phyloP scores from a whole-genome alignment of 2,329 filamentous ascomycete genomes.

The Parascedosporium putredinis region DNA sequence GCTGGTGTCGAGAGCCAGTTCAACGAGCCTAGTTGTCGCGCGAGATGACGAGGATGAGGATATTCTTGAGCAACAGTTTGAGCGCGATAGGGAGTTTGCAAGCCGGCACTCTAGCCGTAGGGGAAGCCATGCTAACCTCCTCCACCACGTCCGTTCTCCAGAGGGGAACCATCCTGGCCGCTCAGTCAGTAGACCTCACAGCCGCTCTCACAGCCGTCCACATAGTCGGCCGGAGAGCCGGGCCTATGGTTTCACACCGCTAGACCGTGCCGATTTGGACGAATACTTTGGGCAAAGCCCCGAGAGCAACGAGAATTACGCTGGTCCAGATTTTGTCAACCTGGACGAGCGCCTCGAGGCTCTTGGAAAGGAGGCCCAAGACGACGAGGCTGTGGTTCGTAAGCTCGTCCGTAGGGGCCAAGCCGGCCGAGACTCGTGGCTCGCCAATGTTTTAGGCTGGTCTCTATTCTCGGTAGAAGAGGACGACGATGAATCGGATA shows the following conservation, averaged over 20 bases:
- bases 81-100: constrained; percentile 36
- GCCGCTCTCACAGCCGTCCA: constrained; percentile 38
- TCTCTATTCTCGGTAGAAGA: constrained; percentile 53
- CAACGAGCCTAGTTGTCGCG: constrained; percentile 47
- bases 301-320: constrained; percentile 14
- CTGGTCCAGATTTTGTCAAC: constrained; percentile 53
- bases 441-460: constrained; percentile 49
- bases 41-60: constrained; percentile 42
- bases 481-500: constrained; percentile 40
- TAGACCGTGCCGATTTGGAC: neutral
- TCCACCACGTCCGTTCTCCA: constrained; percentile 23
- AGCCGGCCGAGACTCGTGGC: constrained; percentile 44
- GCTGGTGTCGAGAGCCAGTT: constrained; percentile 55
- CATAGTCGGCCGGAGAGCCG: constrained; percentile 35
- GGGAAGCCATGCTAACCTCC: constrained; percentile 31
- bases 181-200: constrained; percentile 15
- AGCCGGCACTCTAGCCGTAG: constrained; percentile 38
- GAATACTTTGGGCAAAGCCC: constrained; percentile 4
- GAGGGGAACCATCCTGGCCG: constrained; percentile 14
- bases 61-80: constrained; percentile 36
- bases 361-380: constrained; percentile 38
- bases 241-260: neutral
- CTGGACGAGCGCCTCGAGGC: constrained; percentile 49
- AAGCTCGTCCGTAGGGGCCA: constrained; percentile 44
- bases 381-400: constrained; percentile 49